Evolutionary conservation across 805 yeast species (phyloP), one percentile per base, ranked within the genome.

Genomic region (Cyberlindnera americana): DNA sequence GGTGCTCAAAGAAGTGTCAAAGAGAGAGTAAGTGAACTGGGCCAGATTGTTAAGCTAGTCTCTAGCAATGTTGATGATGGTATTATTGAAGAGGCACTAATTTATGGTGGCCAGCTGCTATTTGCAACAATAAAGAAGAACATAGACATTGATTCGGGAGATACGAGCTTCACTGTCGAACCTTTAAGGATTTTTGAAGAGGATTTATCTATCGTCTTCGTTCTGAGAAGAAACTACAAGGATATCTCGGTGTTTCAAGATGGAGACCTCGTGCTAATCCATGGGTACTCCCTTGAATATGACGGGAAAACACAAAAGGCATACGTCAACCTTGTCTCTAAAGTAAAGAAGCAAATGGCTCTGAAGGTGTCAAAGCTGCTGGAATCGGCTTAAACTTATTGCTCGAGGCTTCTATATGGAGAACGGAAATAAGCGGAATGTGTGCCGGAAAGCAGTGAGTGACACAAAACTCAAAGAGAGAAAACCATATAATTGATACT

Each of bases 311-410:
- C 4, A 3, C 22, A 29, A 25, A 33, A 3, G 22, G 34, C 31
- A 21, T 36, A 30, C 26, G 26, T 24, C 8, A 35, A 36, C n/a
- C 18, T 36, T 17, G 35, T 30, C 3, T 36, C 40, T 7, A 36
- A 30, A 19, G 30, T 36, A 6, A 15, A 21, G 25, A 36, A 36
- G 30, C 28, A 22, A 3, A 24, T 30, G 25, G 40, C 34, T 3
- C 14, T 36, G 19, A 21, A 30, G 15, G 5, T 28, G 8, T 24
- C 35, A 10, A 29, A 29, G 29, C 4, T 29, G 14, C 3, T 29
- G 14, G 28, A 34, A 26, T 3, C 19, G 13, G 18, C 5, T 5
- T 19, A 17, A 23, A 19, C n/a, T n/a, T n/a, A n/a, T n/a, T n/a
- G n/a, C n/a, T n/a, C n/a, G n/a, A n/a, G n/a, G n/a, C n/a, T n/a